Evolutionary conservation across 345 rosid species (phyloP).

Genomic region (Trapa incisa): DNA sequence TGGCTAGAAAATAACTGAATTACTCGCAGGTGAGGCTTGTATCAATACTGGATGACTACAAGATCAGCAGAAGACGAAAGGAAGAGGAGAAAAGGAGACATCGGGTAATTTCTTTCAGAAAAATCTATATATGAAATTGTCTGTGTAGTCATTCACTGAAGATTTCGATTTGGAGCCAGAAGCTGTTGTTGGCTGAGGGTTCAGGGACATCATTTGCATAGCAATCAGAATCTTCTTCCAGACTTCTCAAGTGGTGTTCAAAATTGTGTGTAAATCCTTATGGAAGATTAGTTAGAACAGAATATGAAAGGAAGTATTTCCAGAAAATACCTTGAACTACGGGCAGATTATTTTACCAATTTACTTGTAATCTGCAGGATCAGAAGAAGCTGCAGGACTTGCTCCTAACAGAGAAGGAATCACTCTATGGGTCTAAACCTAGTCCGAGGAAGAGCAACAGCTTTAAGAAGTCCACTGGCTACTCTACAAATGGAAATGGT

Average conservation of each 20-base stretch:
- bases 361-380: slow-evolving; percentile 34
- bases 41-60: slow-evolving; percentile 78
- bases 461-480: slow-evolving; percentile 70
- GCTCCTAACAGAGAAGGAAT: slow-evolving; percentile 68
- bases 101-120: slow-evolving; percentile 31
- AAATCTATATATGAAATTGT: background rate
- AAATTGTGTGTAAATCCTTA: background rate
- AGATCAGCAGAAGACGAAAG: slow-evolving; percentile 58
- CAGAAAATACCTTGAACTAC: background rate
- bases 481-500: slow-evolving; percentile 71
- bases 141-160: background rate
- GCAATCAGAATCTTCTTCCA: background rate
- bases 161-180: background rate
- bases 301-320: background rate
- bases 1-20: background rate
- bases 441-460: slow-evolving; percentile 83
- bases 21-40: slow-evolving; percentile 58
- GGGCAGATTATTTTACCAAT: background rate
- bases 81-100: slow-evolving; percentile 86
- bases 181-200: background rate
- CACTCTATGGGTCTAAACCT: slow-evolving; percentile 84
- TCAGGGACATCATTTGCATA: background rate
- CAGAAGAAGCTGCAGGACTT: slow-evolving; percentile 96
- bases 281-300: background rate
- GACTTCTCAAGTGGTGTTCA: background rate